phyloP scores from a whole-genome alignment of 768 basidiomycete species.

The Termitomyces sp. region DNA sequence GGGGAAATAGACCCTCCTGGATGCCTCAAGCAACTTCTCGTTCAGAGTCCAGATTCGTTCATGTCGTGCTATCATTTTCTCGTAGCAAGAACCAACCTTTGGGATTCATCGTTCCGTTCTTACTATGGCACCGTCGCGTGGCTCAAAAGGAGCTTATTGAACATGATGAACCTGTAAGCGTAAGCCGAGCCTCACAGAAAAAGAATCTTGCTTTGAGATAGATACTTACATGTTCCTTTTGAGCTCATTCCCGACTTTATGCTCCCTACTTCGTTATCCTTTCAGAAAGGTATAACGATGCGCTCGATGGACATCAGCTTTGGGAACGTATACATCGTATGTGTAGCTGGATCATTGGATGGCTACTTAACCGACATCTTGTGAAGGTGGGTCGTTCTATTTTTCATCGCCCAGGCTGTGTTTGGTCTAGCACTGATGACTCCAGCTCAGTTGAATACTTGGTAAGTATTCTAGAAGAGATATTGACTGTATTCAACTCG shows the following conservation, averaged over 20 bases:
- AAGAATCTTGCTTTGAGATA: not conserved
- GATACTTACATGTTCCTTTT: not conserved
- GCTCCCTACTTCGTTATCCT: conserved; percentile 25
- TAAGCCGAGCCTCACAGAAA: not conserved
- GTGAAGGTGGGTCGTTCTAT: conserved; percentile 26
- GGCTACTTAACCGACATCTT: not conserved
- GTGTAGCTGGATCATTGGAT: not conserved
- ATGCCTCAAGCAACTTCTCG: not conserved
- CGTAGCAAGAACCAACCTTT: conserved; percentile 30
- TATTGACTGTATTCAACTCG: conserved; percentile 26
- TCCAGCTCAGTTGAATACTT: conserved; percentile 26
- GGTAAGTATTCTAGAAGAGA: conserved; percentile 32
- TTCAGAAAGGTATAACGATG: conserved; percentile 24
- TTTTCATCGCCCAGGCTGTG: conserved; percentile 34
- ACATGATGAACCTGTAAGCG: conserved; percentile 22
- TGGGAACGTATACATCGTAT: conserved; percentile 38
- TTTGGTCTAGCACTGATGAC: conserved; percentile 33
- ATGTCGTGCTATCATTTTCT: no score
- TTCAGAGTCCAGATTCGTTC: conserved; percentile 21
- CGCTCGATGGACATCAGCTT: conserved; percentile 39
- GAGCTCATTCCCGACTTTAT: conserved; percentile 29
- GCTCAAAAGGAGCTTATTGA: conserved; percentile 21
- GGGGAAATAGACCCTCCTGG: not conserved
- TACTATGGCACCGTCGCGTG: conserved; percentile 24
- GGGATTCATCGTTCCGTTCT: conserved; percentile 28